phyloP scores from a whole-genome alignment of 148 eudicot species.

The Amaranthus palmeri region DNA sequence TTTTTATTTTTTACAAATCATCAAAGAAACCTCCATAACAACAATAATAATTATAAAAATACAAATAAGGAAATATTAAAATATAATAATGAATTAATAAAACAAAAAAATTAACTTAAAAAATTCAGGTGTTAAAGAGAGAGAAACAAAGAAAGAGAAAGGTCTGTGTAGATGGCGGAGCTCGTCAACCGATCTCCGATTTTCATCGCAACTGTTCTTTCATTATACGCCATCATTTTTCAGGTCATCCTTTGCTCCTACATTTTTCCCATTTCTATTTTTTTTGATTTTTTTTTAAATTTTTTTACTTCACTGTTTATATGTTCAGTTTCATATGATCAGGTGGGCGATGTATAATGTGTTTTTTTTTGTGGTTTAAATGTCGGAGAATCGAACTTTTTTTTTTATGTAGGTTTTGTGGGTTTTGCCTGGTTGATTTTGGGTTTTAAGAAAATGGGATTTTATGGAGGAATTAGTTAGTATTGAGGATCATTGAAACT shows the following conservation, averaged over 20 bases:
- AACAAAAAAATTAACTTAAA: conserved; percentile 8
- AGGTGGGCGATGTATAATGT: conserved; percentile 16
- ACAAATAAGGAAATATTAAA: neutral
- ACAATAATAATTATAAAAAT: neutral
- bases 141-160: conserved; percentile 19
- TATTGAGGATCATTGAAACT: neutral
- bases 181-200: conserved; percentile 32
- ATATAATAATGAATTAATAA: neutral
- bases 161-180: conserved; percentile 43
- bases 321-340: neutral
- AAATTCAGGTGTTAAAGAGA: conserved; percentile 19
- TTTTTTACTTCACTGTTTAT: neutral
- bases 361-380: neutral
- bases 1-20: neutral
- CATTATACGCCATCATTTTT: conserved; percentile 16
- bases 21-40: neutral
- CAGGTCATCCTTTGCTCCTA: conserved; percentile 24
- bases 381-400: no score
- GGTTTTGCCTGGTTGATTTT: conserved; percentile 11
- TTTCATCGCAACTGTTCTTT: conserved; percentile 15
- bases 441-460: conserved; percentile 6
- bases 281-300: no score
- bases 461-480: conserved; percentile 14
- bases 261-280: neutral
- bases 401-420: neutral